Conservation (phyloP, 768 basidiomycete species). For the Tricholomella constricta region DNA sequence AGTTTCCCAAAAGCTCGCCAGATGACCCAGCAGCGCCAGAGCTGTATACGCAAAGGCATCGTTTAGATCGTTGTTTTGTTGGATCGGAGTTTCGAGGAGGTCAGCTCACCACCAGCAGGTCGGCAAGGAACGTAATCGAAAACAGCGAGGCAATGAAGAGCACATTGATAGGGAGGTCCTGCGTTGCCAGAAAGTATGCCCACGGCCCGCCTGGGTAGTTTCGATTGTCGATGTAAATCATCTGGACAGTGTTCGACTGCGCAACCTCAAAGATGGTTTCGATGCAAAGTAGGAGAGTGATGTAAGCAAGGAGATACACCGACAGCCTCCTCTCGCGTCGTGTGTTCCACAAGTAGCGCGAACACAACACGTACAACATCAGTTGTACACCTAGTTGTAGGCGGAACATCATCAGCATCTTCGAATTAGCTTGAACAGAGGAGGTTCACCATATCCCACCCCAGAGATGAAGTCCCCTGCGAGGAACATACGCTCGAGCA, state of each 20-base stretch:
- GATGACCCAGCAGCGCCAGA: constrained; percentile 51
- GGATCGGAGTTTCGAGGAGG: not conserved
- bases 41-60: constrained; percentile 20
- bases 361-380: constrained; percentile 30
- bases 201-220: constrained; percentile 38
- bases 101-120: constrained; percentile 41
- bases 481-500: constrained; percentile 36
- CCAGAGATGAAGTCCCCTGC: constrained; percentile 39
- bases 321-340: constrained; percentile 21
- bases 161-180: constrained; percentile 37
- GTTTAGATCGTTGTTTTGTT: not conserved
- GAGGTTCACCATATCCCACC: constrained; percentile 30
- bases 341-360: constrained; percentile 34
- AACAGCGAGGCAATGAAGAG: constrained; percentile 40
- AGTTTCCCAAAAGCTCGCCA: constrained; percentile 38
- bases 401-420: not conserved
- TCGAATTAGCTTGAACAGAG: not conserved
- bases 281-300: constrained; percentile 31
- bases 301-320: constrained; percentile 33
- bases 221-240: constrained; percentile 37
- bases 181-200: constrained; percentile 37
- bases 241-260: constrained; percentile 37
- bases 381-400: constrained; percentile 35
- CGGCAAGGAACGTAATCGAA: constrained; percentile 39
- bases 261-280: constrained; percentile 35